Evolutionary conservation across 2,329 filamentous ascomycete species (phyloP).

Genomic region (Xylariaceae sp.): DNA sequence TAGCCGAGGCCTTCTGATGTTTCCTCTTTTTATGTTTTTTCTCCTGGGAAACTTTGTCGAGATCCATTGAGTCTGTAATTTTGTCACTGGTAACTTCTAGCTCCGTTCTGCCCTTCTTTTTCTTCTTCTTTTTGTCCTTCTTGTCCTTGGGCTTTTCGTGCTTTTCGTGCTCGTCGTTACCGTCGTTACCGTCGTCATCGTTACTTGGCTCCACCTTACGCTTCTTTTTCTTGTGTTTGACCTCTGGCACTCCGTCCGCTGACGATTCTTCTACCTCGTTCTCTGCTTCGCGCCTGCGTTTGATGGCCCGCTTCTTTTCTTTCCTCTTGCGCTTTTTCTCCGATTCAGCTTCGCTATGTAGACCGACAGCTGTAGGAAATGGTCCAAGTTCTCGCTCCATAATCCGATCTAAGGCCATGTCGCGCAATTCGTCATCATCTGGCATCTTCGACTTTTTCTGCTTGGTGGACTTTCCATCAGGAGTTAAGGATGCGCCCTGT

Average conservation of each 20-base stretch:
- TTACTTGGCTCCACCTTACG: slow-evolving; percentile 22
- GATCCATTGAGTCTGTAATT: not conserved
- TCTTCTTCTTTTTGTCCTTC: slow-evolving; percentile 16
- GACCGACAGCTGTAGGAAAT: slow-evolving; percentile 10
- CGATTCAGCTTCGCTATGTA: slow-evolving; percentile 18
- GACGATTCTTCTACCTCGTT: slow-evolving; percentile 14
- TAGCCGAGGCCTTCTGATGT: not conserved
- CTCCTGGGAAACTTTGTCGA: slow-evolving; percentile 6
- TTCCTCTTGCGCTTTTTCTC: slow-evolving; percentile 30
- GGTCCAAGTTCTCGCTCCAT: slow-evolving; percentile 17
- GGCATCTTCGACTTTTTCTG: slow-evolving; percentile 2
- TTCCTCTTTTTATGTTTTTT: slow-evolving; percentile 17
- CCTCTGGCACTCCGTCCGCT: slow-evolving; percentile 10
- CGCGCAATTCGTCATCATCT: slow-evolving; percentile 12
- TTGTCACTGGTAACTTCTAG: slow-evolving; percentile 2
- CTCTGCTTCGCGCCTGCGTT: slow-evolving; percentile 26
- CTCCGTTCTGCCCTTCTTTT: slow-evolving; percentile 9
- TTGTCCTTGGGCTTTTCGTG: slow-evolving; percentile 17
- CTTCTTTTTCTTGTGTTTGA: slow-evolving; percentile 28
- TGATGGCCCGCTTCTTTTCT: slow-evolving; percentile 35
- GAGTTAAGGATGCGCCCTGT: slow-evolving; percentile 9
- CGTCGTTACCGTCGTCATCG: slow-evolving; percentile 8
- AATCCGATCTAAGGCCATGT: slow-evolving; percentile 16
- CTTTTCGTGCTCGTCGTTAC: slow-evolving; percentile 17
- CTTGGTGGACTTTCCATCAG: not conserved